These are phyloP conservation scores for Theobroma cacao DNA, from an alignment of 345 rosid genomes.

Conservation along the genomic window DNA sequence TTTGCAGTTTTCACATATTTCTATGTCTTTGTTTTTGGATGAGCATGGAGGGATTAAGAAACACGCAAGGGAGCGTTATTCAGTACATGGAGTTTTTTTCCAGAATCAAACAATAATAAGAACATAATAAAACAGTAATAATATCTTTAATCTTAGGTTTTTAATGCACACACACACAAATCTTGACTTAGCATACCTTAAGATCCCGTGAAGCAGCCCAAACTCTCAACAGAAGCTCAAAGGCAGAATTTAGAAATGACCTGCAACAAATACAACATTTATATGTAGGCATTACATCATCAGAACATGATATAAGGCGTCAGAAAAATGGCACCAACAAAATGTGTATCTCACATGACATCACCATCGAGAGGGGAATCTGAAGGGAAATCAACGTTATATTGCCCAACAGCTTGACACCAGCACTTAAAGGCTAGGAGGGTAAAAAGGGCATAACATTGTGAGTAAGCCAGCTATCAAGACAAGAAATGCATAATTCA, in stretches of 20 bases:
- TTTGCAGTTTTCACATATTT: not conserved
- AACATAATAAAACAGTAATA: not conserved
- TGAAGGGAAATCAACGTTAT: slow-evolving; percentile 55
- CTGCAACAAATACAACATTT: slow-evolving; percentile 40
- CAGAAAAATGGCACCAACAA: slow-evolving; percentile 21
- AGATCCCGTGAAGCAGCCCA: slow-evolving; percentile 92
- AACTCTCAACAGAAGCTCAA: slow-evolving; percentile 89
- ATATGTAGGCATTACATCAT: slow-evolving; percentile 10
- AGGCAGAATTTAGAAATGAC: slow-evolving; percentile 90
- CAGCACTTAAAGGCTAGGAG: slow-evolving; percentile 91
- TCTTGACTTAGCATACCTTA: slow-evolving; percentile 49
- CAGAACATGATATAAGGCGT: slow-evolving; percentile 15
- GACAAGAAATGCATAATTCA: slow-evolving; percentile 7
- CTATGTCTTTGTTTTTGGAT: not conserved
- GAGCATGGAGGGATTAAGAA: not conserved
- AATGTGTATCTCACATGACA: slow-evolving; percentile 70
- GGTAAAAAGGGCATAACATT: slow-evolving; percentile 26
- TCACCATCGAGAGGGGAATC: slow-evolving; percentile 68
- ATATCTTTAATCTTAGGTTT: not conserved
- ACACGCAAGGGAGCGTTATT: not conserved
- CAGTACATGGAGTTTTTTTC: not conserved
- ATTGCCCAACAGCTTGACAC: slow-evolving; percentile 92
- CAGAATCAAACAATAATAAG: slow-evolving; percentile 7
- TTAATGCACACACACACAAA: not conserved
- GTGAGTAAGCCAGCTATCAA: slow-evolving; percentile 19